Evolutionary conservation across 2,329 filamentous ascomycete genomes (phyloP).

Genomic region (Fusarium proliferatum): DNA sequence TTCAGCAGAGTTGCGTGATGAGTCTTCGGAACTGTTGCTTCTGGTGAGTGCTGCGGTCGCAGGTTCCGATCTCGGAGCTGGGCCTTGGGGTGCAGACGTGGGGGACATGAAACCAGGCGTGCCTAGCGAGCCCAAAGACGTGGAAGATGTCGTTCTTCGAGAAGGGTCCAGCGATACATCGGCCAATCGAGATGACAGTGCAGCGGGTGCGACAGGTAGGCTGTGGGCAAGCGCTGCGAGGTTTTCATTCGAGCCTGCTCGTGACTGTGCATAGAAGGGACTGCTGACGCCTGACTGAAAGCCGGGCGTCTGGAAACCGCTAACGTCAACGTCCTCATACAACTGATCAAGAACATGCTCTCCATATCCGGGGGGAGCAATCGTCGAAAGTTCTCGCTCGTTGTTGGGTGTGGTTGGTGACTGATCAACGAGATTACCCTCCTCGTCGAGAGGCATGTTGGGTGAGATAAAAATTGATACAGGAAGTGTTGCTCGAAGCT

Average conservation of each 20-base stretch:
- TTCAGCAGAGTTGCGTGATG: slow-evolving; percentile 66
- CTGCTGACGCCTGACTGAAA: slow-evolving; percentile 80
- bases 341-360: slow-evolving; percentile 90
- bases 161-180: slow-evolving; percentile 69
- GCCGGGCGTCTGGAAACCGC: slow-evolving; percentile 82
- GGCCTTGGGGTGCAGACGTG: slow-evolving; percentile 52
- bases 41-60: slow-evolving; percentile 62
- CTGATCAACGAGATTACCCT: slow-evolving; percentile 80
- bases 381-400: slow-evolving; percentile 67
- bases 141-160: slow-evolving; percentile 59
- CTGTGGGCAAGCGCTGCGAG: slow-evolving; percentile 62
- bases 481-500: slow-evolving; percentile 89
- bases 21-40: slow-evolving; percentile 64
- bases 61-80: slow-evolving; percentile 54
- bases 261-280: slow-evolving; percentile 77
- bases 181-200: slow-evolving; percentile 74
- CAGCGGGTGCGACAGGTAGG: slow-evolving; percentile 58
- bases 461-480: slow-evolving; percentile 96
- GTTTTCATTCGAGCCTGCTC: slow-evolving; percentile 84
- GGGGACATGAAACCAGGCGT: slow-evolving; percentile 59
- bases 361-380: slow-evolving; percentile 92
- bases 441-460: slow-evolving; percentile 87
- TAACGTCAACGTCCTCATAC: slow-evolving; percentile 86
- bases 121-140: slow-evolving; percentile 56
- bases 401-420: slow-evolving; percentile 56